Percentiles rank a stretch among this genome's conserved stretches.
These are phyloP conservation scores for Monascus purpureus DNA, from an alignment of 495 filamentous ascomycete genomes.

Conservation along the genomic window DNA sequence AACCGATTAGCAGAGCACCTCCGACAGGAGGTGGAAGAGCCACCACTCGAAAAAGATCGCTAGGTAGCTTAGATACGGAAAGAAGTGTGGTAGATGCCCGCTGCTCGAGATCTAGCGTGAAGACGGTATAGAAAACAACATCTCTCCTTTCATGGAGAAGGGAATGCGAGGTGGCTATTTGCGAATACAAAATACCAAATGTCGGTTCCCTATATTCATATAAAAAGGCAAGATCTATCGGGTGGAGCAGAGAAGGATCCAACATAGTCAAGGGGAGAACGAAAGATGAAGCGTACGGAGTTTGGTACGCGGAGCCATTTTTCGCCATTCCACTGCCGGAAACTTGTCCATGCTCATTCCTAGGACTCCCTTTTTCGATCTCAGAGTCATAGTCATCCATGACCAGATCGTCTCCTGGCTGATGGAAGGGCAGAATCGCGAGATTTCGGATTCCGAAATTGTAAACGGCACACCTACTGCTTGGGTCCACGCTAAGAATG, in stretches of 20 bases:
- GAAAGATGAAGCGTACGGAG: constrained; percentile 82
- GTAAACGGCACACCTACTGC: constrained; percentile 81
- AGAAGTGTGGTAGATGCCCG: constrained; percentile 85
- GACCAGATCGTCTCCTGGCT: constrained; percentile 71
- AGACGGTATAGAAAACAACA: constrained; percentile 76
- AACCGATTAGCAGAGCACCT: constrained; percentile 72
- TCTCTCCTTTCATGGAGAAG: constrained; percentile 70
- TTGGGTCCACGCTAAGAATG: constrained; percentile 76
- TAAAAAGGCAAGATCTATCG: constrained; percentile 83
- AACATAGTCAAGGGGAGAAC: constrained; percentile 73
- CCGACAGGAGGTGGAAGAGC: constrained; percentile 77
- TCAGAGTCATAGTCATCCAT: constrained; percentile 83
- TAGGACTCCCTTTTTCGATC: constrained; percentile 39
- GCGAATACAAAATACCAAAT: constrained; percentile 82
- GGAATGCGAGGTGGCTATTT: constrained; percentile 52
- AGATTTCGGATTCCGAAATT: constrained; percentile 82
- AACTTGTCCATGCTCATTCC: constrained; percentile 3
- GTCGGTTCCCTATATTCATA: constrained; percentile 96
- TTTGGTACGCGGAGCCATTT: constrained; percentile 42
- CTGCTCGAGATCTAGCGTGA: constrained; percentile 89
- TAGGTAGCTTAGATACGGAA: constrained; percentile 70
- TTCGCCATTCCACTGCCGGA: constrained; percentile 26
- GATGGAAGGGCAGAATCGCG: constrained; percentile 86
- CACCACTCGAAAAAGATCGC: constrained; percentile 75
- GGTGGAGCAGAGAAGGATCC: constrained; percentile 73